A percentile compares a stretch with the other conserved stretches of the same genome.
phyloP scores from a whole-genome alignment of 371 early-diverging fungal species.

The Apophysomyces sp. region DNA sequence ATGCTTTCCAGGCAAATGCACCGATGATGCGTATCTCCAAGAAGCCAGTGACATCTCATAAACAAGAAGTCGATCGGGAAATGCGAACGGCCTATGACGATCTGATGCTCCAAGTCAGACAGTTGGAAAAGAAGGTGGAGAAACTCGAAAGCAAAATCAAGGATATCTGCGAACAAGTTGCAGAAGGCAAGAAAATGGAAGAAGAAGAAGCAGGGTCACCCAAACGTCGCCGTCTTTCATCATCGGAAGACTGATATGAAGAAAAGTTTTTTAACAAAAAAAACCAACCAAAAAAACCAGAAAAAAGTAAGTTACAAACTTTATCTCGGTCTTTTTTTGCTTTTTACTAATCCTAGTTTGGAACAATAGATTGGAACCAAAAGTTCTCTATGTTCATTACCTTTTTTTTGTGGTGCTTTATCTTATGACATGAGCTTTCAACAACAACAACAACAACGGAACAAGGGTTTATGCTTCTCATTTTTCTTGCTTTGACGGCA shows the following conservation, averaged over 20 bases:
- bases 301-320: not conserved
- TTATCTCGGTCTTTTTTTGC: not conserved
- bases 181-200: not conserved
- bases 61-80: conserved; percentile 25
- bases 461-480: not conserved
- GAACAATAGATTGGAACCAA: too few relatives aligned
- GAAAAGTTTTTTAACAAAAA: not conserved
- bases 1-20: conserved; percentile 18
- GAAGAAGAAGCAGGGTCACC: not conserved
- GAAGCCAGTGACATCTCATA: not conserved
- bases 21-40: not conserved
- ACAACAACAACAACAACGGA: not conserved
- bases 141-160: conserved; percentile 21
- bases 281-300: not conserved
- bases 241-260: not conserved
- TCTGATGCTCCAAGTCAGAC: conserved; percentile 25
- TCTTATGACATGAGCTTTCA: too few relatives aligned
- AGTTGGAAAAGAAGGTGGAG: conserved; percentile 33
- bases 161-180: not conserved
- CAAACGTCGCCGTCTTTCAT: not conserved
- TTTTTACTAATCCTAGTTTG: not conserved
- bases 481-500: conserved; percentile 3
- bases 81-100: conserved; percentile 36
- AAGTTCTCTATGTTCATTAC: not conserved
- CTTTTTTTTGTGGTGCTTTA: not conserved